Evolutionary conservation across 2,329 filamentous ascomycete genomes (phyloP).

Genomic region (Beauveria pseudobassiana): DNA sequence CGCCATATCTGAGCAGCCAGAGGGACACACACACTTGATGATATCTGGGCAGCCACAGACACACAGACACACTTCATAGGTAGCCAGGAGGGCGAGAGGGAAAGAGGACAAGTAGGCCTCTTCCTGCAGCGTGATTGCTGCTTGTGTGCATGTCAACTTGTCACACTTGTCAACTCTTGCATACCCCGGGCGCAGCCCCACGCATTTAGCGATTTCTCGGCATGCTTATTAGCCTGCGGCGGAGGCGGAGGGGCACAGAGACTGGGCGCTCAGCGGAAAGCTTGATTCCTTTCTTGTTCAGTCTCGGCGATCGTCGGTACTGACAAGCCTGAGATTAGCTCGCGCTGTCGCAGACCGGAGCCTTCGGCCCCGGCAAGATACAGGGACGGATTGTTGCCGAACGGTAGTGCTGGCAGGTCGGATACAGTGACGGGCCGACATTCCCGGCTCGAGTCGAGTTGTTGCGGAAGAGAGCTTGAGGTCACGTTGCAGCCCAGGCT

Average conservation of each 20-base stretch:
- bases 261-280: conserved; percentile 15
- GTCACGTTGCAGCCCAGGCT: neutral
- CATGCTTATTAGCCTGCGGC: conserved; percentile 7
- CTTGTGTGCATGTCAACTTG: neutral
- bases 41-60: no score
- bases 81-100: no score
- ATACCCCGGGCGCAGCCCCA: conserved; percentile 9
- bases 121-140: neutral
- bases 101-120: neutral
- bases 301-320: conserved; percentile 5
- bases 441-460: neutral
- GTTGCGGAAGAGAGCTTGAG: neutral
- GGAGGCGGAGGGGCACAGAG: conserved; percentile 12
- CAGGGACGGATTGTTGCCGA: neutral
- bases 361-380: neutral
- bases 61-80: no score
- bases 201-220: conserved; percentile 11
- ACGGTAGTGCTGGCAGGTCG: neutral
- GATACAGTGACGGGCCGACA: neutral
- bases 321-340: neutral
- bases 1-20: neutral
- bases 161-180: neutral
- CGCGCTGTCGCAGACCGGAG: neutral
- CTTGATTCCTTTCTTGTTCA: conserved; percentile 13
- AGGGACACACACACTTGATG: neutral